Conservation (phyloP, 345 rosid species). For the Syzygium oleosum region DNA sequence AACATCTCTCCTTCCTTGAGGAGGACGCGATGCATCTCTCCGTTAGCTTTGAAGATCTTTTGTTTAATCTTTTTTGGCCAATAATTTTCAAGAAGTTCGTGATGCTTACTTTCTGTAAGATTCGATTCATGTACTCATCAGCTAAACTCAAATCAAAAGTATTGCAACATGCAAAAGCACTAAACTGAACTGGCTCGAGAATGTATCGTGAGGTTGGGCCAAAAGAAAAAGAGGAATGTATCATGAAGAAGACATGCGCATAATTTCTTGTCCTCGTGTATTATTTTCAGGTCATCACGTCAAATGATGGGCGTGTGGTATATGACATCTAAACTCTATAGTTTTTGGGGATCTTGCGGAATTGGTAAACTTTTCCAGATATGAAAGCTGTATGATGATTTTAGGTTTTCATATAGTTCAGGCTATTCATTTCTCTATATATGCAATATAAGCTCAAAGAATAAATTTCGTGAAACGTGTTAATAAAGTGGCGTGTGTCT, state of each 20-base stretch:
- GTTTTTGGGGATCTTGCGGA: background rate
- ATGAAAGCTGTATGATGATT: background rate
- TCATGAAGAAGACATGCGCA: background rate
- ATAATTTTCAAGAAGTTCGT: background rate
- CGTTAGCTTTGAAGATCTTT: background rate
- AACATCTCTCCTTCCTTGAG: background rate
- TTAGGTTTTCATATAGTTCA: background rate
- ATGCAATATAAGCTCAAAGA: background rate
- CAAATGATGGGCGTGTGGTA: background rate
- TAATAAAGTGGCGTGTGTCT: background rate
- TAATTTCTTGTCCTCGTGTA: background rate
- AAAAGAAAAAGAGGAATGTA: background rate
- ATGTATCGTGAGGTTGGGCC: background rate
- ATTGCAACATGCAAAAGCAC: background rate
- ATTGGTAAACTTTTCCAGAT: background rate
- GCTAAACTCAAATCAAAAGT: background rate
- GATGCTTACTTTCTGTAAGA: background rate
- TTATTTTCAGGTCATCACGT: background rate
- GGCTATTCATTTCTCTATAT: background rate
- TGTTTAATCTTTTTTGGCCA: background rate
- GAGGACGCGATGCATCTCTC: background rate
- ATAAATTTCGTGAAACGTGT: background rate
- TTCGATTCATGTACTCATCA: background rate
- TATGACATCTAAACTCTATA: background rate
- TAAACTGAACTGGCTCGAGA: background rate